Percentiles rank a stretch among this genome's conserved stretches.
phyloP scores from a whole-genome alignment of 371 early-diverging fungal species.

The Mortierella sp. region DNA sequence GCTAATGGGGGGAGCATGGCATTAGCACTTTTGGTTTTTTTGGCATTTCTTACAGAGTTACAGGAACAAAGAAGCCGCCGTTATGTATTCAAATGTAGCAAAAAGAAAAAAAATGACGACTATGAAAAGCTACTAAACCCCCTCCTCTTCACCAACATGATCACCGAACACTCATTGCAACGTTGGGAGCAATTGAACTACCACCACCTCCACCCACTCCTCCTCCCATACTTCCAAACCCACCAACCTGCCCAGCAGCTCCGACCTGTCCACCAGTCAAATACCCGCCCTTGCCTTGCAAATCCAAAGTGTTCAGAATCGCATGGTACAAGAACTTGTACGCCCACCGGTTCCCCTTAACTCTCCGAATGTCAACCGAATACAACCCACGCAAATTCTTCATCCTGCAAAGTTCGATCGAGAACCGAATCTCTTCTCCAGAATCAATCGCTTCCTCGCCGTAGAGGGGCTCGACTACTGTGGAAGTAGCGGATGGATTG shows the following conservation, averaged over 20 bases:
- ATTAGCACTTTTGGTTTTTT: too few species aligned
- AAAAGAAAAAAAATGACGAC: neutral
- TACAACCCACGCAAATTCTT: slow-evolving; percentile 91
- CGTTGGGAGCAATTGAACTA: neutral
- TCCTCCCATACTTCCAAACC: neutral
- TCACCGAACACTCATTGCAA: slow-evolving; percentile 1
- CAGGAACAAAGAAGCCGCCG: too few species aligned
- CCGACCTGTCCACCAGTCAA: slow-evolving; percentile 15
- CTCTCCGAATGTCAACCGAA: slow-evolving; percentile 91
- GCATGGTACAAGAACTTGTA: slow-evolving; percentile 93
- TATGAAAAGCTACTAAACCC: neutral
- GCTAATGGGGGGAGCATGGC: too few species aligned
- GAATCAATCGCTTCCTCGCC: slow-evolving; percentile 92
- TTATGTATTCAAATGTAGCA: too few species aligned
- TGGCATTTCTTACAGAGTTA: too few species aligned
- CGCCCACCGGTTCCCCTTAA: slow-evolving; percentile 94
- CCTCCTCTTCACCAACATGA: neutral
- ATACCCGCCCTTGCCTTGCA: slow-evolving; percentile 69
- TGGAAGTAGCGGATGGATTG: neutral
- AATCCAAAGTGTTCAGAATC: slow-evolving; percentile 69
- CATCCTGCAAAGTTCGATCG: slow-evolving; percentile 90
- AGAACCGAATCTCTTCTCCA: slow-evolving; percentile 87
- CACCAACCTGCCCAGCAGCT: neutral
- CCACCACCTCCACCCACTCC: neutral
- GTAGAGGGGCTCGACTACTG: slow-evolving; percentile 79